Conservation (phyloP, 1,139 yeast genomes). For the Hanseniaspora gamundiae region DNA sequence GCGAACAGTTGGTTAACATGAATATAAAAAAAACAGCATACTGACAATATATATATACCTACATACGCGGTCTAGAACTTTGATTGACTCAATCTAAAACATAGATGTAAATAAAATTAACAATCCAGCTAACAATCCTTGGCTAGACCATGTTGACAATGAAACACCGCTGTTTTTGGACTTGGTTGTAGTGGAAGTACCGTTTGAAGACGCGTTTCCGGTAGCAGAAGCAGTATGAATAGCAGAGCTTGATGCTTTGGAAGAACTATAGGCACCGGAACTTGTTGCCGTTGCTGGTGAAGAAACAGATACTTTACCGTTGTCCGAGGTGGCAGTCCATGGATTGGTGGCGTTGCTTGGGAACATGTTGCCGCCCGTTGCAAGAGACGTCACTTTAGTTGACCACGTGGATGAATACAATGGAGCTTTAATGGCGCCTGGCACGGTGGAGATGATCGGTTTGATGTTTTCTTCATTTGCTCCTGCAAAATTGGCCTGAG, state of each 20-base stretch:
- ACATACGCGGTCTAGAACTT: neutral
- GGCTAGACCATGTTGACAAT: too few species aligned
- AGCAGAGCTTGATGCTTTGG: neutral
- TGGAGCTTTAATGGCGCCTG: slow-evolving; percentile 9
- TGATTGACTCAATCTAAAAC: too few species aligned
- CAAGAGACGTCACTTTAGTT: neutral
- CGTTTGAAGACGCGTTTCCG: neutral
- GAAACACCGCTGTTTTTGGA: too few species aligned
- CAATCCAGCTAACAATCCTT: too few species aligned
- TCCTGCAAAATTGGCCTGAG: slow-evolving; percentile 38
- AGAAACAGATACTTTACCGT: slow-evolving; percentile 1
- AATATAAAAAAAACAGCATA: too few species aligned
- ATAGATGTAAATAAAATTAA: too few species aligned
- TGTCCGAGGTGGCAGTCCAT: slow-evolving; percentile 6
- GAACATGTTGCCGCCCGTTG: slow-evolving; percentile 4
- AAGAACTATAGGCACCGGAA: too few species aligned
- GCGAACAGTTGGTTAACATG: too few species aligned
- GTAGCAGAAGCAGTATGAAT: neutral
- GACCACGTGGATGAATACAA: slow-evolving; percentile 8
- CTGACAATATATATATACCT: too few species aligned
- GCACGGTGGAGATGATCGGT: slow-evolving; percentile 5
- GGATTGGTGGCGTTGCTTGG: slow-evolving; percentile 3
- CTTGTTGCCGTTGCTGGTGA: too few species aligned
- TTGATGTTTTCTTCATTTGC: slow-evolving; percentile 5
- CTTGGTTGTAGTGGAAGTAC: too few species aligned